Percentiles rank a stretch among this genome's conserved stretches.
Conservation (phyloP, 2,329 filamentous ascomycete genomes). For the Stagonosporopsis vannaccii region DNA sequence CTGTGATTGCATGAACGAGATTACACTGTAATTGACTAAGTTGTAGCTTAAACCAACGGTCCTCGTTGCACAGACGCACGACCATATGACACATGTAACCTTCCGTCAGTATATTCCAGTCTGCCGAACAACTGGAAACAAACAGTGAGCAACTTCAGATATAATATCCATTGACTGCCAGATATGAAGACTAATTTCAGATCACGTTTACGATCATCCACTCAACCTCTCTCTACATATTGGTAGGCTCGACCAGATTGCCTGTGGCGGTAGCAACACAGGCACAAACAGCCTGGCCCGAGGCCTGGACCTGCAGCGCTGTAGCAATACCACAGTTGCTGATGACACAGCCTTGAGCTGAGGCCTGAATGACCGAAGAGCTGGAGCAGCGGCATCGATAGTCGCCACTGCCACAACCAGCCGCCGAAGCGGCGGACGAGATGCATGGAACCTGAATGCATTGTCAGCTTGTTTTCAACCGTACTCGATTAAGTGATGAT, state of each 20-base stretch:
- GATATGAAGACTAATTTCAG: neutral
- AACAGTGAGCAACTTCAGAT: neutral
- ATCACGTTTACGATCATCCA: neutral
- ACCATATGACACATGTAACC: too few relatives aligned
- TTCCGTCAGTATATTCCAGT: too few relatives aligned
- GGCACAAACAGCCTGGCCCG: slow-evolving; percentile 19
- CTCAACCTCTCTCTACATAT: neutral
- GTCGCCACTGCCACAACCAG: slow-evolving; percentile 15
- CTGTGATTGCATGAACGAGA: too few relatives aligned
- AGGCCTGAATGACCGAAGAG: slow-evolving; percentile 19
- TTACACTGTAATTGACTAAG: too few relatives aligned
- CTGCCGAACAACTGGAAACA: too few relatives aligned
- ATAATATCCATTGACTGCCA: neutral
- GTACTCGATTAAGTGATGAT: neutral
- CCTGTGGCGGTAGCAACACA: slow-evolving; percentile 17
- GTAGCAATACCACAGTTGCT: slow-evolving; percentile 20
- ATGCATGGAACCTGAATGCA: slow-evolving; percentile 18
- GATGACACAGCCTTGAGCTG: slow-evolving; percentile 22
- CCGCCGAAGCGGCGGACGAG: slow-evolving; percentile 15
- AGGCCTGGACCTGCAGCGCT: slow-evolving; percentile 22
- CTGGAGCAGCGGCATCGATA: slow-evolving; percentile 25
- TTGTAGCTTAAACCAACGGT: too few relatives aligned
- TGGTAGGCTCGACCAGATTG: slow-evolving; percentile 1
- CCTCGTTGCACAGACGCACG: too few relatives aligned
- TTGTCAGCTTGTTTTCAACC: neutral